A percentile compares a stretch with the other conserved stretches of the same genome.
Evolutionary conservation across 2,329 filamentous ascomycete genomes (phyloP).

Genomic region (Anthostomella pinea): DNA sequence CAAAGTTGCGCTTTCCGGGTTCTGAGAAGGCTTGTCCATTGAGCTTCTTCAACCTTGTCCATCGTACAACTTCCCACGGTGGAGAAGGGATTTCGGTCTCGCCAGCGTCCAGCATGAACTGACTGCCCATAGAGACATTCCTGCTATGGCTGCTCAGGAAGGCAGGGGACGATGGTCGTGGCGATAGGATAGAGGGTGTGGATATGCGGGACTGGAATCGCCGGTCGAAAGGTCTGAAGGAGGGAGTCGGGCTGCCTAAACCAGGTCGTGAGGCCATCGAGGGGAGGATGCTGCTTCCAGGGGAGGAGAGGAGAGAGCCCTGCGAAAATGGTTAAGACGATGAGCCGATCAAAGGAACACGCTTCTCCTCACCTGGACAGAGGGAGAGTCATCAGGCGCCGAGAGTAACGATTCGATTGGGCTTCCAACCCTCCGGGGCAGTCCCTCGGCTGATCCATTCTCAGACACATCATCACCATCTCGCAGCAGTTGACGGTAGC

Average conservation of each 20-base stretch:
- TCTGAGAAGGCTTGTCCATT: slow-evolving; percentile 90
- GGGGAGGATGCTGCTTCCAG: slow-evolving; percentile 71
- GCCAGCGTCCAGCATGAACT: slow-evolving; percentile 58
- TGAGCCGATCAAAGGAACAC: slow-evolving; percentile 4
- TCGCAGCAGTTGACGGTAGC: slow-evolving; percentile 45
- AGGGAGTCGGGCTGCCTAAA: slow-evolving; percentile 69
- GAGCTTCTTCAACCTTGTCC: slow-evolving; percentile 90
- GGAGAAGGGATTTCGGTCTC: slow-evolving; percentile 70
- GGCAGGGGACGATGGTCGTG: slow-evolving; percentile 73
- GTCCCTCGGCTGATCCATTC: slow-evolving; percentile 51
- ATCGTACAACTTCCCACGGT: slow-evolving; percentile 95
- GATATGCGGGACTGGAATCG: slow-evolving; percentile 86
- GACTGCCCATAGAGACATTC: slow-evolving; percentile 74
- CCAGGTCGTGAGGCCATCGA: slow-evolving; percentile 65
- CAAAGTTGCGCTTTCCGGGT: slow-evolving; percentile 87
- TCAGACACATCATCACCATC: slow-evolving; percentile 48
- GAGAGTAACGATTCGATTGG: slow-evolving; percentile 68
- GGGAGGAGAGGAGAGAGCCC: slow-evolving; percentile 62
- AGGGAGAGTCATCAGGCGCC: slow-evolving; percentile 80
- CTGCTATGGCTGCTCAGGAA: slow-evolving; percentile 76
- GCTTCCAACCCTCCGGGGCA: slow-evolving; percentile 59
- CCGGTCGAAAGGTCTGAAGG: slow-evolving; percentile 89
- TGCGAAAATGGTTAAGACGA: slow-evolving; percentile 34
- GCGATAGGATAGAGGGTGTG: slow-evolving; percentile 57
- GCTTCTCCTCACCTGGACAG: slow-evolving; percentile 62